Evolutionary conservation across 768 basidiomycete species (phyloP), one percentile per base, ranked within the genome.

Genomic region (Phylloporus rhodoxanthus): DNA sequence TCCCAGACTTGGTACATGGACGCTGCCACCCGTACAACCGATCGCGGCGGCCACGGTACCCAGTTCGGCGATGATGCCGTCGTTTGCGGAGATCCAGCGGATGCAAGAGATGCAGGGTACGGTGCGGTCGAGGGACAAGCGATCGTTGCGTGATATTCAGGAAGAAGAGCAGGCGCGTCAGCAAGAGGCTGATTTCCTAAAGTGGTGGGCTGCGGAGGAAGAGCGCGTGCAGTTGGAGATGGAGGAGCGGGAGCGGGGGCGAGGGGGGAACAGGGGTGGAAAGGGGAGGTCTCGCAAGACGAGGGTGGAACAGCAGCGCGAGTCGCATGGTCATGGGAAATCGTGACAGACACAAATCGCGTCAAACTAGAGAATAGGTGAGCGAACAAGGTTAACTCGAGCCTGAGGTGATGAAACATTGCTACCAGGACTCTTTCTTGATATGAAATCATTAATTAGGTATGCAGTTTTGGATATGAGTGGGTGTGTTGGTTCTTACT

Each of bases 121-220:
- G 1, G 59, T 62, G 2, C 38, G 48, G 6, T 61, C 62, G 5
- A 78, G 76, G 51, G 79, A 79, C 53, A 81, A 78, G 53, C 77
- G 77, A 28, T 86, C 85, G 23, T 68, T 95, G 50, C 70, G 74
- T 14, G 84, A 95, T 53, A 97, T 96, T 37, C 92, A 95, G 65
- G 81, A 84, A 51, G 91, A 96, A 63, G 91, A 93, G 63, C 71
- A 70, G 29, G 79, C 76, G 36, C 74, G 75, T 23, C 80, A 76
- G 52, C 76, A 74, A 43, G 91, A 94, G 66, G 80, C 72, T 4
- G 87, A 88, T 52, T 97, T 96, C 63, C 65, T 94, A 65, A 77
- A 72, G 57, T 96, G 93, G 93, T 96, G 92, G 91, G 72, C 80
- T 1, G 82, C 75, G 7, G 93, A 95, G 66, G 89, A 91, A 65